Base-by-base conservation (phyloP, 75 land plant species). In the Picea glauca region DNA sequence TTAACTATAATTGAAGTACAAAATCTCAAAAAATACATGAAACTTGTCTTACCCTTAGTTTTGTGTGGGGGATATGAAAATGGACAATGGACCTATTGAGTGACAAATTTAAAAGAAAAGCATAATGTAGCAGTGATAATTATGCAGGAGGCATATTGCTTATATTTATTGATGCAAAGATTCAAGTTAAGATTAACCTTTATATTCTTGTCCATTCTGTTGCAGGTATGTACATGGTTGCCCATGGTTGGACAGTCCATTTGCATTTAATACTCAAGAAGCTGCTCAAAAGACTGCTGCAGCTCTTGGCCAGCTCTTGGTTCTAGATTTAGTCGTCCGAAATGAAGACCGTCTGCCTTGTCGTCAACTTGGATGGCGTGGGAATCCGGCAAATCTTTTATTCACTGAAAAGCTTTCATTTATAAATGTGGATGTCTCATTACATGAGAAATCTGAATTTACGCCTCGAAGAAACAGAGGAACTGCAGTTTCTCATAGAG, bases 271-370 rank as follows among this genome's bases (percentile, higher is more conserved):
- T 50, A 81, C 96, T 75, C 82, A 78, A 74, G 88, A 84, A 78
- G 83, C 79, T 76, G 90, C 98, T 56, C 74, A 78, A 80, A 84
- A 78, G 23, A 89, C 91, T 64, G 95, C 99, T 33, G 76, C 85
- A 63, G 87, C 91, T 23, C 91, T 98, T 76, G 98, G 96, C 20
- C 80, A 94, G 78, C 60, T 93, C 4, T 87, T 98, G 81, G 64
- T 98, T 83, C 74, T 98, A 72, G 99, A 98, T 80, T 87, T 98
- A 73, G 91, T 98, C 59, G 86, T 98, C 21, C 85, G 99, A 78
- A 98, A 98, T 85, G 99, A 98, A 85, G 99, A 98, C 78, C 88
- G 98, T 59, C 87, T 98, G 5, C 91, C 88, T 38, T 95, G 96
- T 76, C 96, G 92, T 67, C 82, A 84, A 30, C 94, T 95, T 33